These are phyloP conservation scores for Verticillium longisporum DNA, from an alignment of 2,329 filamentous ascomycete genomes.

Conservation along the genomic window DNA sequence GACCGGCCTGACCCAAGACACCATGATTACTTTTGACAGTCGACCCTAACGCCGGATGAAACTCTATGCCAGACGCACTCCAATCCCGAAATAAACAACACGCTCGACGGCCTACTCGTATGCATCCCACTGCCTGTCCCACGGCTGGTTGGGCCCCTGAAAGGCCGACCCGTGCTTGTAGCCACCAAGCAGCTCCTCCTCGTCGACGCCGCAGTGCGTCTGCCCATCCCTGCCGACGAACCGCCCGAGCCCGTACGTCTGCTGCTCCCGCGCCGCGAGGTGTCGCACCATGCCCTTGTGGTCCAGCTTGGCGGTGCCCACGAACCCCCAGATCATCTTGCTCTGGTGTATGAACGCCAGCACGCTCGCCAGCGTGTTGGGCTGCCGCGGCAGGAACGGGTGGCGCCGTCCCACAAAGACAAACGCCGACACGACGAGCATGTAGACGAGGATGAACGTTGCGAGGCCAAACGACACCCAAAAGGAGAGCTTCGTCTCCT, in stretches of 20 bases:
- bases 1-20: neutral
- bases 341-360: conserved; percentile 74
- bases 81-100: too few relatives aligned
- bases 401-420: conserved; percentile 58
- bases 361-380: conserved; percentile 70
- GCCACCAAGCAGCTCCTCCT: conserved; percentile 60
- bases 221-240: conserved; percentile 66
- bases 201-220: conserved; percentile 70
- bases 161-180: conserved; percentile 60
- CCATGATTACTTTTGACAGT: neutral
- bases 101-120: neutral
- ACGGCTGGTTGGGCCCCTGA: conserved; percentile 42
- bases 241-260: conserved; percentile 72
- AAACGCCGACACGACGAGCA: conserved; percentile 50
- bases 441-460: conserved; percentile 58
- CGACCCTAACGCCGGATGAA: neutral
- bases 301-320: conserved; percentile 58
- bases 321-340: conserved; percentile 73
- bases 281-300: conserved; percentile 54
- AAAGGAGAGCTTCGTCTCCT: conserved; percentile 59
- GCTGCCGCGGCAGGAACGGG: conserved; percentile 70
- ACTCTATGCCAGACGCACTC: too few relatives aligned
- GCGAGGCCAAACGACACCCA: conserved; percentile 58
- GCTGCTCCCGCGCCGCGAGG: conserved; percentile 55
- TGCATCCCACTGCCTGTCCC: conserved; percentile 35